These are phyloP conservation scores for Geotrichum reessii DNA, from an alignment of 1,139 yeast genomes.

Conservation along the genomic window DNA sequence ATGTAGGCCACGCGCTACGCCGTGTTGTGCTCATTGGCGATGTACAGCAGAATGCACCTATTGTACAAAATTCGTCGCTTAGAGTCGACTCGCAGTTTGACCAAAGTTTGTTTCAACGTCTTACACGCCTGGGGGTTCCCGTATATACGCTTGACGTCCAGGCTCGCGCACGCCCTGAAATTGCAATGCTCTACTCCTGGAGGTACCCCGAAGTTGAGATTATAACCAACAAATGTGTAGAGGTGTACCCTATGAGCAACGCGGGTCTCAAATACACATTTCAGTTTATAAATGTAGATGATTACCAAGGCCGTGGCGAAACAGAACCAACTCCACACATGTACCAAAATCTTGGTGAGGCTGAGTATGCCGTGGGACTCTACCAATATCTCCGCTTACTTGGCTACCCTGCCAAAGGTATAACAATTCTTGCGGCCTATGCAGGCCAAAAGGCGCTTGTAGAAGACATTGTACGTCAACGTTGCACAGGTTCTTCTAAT, in stretches of 20 bases:
- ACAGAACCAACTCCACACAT: constrained; percentile 30
- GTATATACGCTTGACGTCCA: constrained; percentile 26
- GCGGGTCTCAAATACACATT: constrained; percentile 40
- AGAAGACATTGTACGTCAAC: constrained; percentile 28
- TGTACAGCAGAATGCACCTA: constrained; percentile 28
- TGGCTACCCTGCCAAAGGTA: constrained; percentile 41
- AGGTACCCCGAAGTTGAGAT: constrained; percentile 21
- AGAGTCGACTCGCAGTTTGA: constrained; percentile 22
- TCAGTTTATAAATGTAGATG: constrained; percentile 41
- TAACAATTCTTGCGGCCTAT: constrained; percentile 43
- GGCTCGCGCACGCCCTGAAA: constrained; percentile 29
- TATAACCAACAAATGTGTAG: not conserved
- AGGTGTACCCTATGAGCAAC: constrained; percentile 25
- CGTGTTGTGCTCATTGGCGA: constrained; percentile 39
- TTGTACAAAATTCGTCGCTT: constrained; percentile 23
- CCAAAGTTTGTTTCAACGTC: constrained; percentile 31
- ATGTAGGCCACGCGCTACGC: constrained; percentile 17
- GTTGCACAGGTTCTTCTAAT: constrained; percentile 24
- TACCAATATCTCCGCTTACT: constrained; percentile 46
- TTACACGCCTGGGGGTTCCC: constrained; percentile 30
- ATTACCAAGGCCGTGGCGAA: constrained; percentile 32
- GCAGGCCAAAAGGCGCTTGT: constrained; percentile 38
- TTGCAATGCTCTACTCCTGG: constrained; percentile 28
- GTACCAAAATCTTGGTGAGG: constrained; percentile 47
- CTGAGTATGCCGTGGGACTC: constrained; percentile 47